Conservation (phyloP, 768 basidiomycete genomes). For the Galerina marginata region DNA sequence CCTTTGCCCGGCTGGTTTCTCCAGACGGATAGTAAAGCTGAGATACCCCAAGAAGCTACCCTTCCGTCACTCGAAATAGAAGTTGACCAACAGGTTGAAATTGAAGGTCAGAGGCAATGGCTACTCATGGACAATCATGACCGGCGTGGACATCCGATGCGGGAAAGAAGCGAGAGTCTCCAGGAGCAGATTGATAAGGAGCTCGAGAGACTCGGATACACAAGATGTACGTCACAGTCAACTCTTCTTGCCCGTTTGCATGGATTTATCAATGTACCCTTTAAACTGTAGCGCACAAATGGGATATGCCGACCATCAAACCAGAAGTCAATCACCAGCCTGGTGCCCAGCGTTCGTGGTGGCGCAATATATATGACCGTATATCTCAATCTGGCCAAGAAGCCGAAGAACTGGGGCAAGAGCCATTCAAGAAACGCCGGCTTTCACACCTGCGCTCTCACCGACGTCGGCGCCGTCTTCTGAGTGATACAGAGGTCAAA, state of each 20-base stretch:
- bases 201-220: constrained; percentile 53
- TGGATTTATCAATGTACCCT: constrained; percentile 9
- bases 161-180: constrained; percentile 59
- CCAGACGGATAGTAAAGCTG: constrained; percentile 5
- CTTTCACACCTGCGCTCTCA: constrained; percentile 19
- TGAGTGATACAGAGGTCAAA: constrained; percentile 8
- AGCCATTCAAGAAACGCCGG: constrained; percentile 15
- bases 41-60: constrained; percentile 13
- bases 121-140: constrained; percentile 52
- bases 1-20: constrained; percentile 11
- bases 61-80: constrained; percentile 42
- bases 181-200: constrained; percentile 60
- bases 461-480: constrained; percentile 18
- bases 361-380: constrained; percentile 58
- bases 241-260: neutral
- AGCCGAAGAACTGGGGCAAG: constrained; percentile 28
- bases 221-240: constrained; percentile 34
- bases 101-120: constrained; percentile 57
- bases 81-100: constrained; percentile 45
- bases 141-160: constrained; percentile 43
- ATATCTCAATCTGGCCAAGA: constrained; percentile 50
- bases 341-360: constrained; percentile 55
- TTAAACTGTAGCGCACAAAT: neutral
- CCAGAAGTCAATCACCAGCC: neutral
- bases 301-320: neutral